Conservation (phyloP, 345 rosid genomes). For the Populus ilicifolia region DNA sequence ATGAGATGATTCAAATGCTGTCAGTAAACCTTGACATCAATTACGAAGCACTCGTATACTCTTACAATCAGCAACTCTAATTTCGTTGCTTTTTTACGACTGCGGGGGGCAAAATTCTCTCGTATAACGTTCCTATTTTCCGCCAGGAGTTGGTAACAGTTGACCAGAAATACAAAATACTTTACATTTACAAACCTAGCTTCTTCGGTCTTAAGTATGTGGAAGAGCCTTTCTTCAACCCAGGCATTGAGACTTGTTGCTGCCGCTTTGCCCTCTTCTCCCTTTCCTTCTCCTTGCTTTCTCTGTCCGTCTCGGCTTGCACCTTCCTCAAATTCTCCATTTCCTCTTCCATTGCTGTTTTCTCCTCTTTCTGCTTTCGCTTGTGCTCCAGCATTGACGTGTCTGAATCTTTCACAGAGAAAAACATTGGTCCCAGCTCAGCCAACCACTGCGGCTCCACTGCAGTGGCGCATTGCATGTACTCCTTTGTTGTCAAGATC, state of each 20-base stretch:
- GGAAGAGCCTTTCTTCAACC: constrained; percentile 50
- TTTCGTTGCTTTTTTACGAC: not conserved
- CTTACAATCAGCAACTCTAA: not conserved
- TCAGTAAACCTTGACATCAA: not conserved
- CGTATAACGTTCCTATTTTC: no score
- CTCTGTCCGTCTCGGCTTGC: constrained; percentile 58
- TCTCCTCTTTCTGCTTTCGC: constrained; percentile 81
- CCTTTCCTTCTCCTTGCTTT: constrained; percentile 51
- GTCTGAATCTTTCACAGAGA: constrained; percentile 87
- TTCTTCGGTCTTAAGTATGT: constrained; percentile 82
- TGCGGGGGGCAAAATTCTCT: not conserved
- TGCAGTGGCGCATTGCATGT: constrained; percentile 93
- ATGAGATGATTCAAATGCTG: not conserved
- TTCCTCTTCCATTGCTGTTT: constrained; percentile 93
- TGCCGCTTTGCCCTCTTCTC: constrained; percentile 66
- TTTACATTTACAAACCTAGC: constrained; percentile 50
- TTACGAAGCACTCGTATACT: not conserved
- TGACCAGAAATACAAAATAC: not conserved
- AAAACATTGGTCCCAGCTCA: constrained; percentile 95
- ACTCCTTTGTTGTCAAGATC: constrained; percentile 84
- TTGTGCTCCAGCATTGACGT: constrained; percentile 87
- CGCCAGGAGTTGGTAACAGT: no score
- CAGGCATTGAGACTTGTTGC: constrained; percentile 59
- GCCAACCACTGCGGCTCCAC: constrained; percentile 97
- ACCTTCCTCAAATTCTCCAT: constrained; percentile 79